Evolutionary conservation across 345 rosid species (phyloP), one percentile per base, ranked within the genome.

Genomic region (Aethionema arabicum): DNA sequence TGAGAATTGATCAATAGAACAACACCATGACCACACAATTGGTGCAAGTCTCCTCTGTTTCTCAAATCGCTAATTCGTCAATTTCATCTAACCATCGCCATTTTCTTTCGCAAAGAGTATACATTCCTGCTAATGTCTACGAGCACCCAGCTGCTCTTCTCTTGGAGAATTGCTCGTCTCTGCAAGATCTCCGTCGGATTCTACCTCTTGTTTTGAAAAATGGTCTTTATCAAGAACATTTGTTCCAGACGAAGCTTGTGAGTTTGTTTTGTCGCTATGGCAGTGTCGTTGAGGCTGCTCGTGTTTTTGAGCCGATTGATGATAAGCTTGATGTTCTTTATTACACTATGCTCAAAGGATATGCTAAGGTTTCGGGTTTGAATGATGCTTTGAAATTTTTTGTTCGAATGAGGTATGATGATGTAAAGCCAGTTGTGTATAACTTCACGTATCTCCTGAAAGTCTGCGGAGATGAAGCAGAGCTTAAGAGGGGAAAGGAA

Each of bases 261-360:
- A 84, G 91, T 69, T 80, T 87, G 72, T 84, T 87, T 79, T 91
- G 89, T 52, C 87, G 80, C 37, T 66, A 84, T 52, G 85, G 83
- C 33, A 74, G 82, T 75, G 40, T 91, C 32, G 29, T 47, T 3
- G 95, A 91, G 52, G 98, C 95, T 8, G 81, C 79, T 21, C 78
- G 87, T 32, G 90, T 85, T 66, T 91, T 87, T 49, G 91, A 84
- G n/a, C 77, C 85, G 11, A 70, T 76, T 63, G 77, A 79, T 39
- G 68, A 73, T 45, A 85, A 83, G 56, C 59, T 80, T 5, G 91
- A 85, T 39, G 84, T 72, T 32, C 86, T 91, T 40, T 87, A 85
- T 59, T 76, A 91, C 72, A 87, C 93, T 32, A 75, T 87, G 87
- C 91, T 91, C 21, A 91, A 90, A 70, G 97, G 95, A 37, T 80